phyloP scores from a whole-genome alignment of 371 early-diverging fungal genomes.

The Ordospora pajunii region DNA sequence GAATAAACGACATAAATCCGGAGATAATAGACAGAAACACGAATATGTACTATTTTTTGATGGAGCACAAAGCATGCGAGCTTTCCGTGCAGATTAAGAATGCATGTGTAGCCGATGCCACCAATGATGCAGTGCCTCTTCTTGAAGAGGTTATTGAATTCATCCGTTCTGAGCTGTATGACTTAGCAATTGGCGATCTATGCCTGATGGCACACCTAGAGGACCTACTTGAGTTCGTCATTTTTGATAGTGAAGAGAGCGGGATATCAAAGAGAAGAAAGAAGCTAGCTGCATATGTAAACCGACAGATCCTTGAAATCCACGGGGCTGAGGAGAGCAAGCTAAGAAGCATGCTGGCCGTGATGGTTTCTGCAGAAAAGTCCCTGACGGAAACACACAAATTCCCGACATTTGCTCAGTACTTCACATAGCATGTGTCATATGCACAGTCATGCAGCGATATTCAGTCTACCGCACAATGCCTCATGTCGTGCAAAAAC shows the following conservation, averaged over 20 bases:
- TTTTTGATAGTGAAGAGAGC: constrained; percentile 1
- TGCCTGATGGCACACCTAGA: neutral
- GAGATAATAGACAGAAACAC: constrained; percentile 7
- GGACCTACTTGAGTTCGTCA: constrained; percentile 8
- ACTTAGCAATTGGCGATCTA: neutral
- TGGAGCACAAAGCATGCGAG: constrained; percentile 24
- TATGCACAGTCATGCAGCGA: neutral
- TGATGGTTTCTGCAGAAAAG: constrained; percentile 12
- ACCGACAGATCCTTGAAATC: neutral
- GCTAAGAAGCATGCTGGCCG: neutral
- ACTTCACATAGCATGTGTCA: neutral
- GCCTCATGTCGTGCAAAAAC: neutral
- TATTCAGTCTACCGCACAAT: neutral
- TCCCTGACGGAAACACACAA: constrained; percentile 13
- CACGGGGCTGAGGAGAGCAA: neutral
- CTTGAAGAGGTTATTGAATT: neutral
- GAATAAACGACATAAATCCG: constrained; percentile 12
- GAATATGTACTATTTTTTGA: constrained; percentile 3
- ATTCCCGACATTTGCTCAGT: constrained; percentile 15
- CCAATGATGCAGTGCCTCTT: neutral
- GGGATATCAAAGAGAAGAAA: neutral
- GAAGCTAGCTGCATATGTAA: constrained; percentile 8
- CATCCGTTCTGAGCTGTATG: neutral
- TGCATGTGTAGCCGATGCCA: neutral
- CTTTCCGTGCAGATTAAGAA: neutral